Evolutionary conservation across 805 yeast species (phyloP).

Genomic region (Metschnikowia bowlesiae): DNA sequence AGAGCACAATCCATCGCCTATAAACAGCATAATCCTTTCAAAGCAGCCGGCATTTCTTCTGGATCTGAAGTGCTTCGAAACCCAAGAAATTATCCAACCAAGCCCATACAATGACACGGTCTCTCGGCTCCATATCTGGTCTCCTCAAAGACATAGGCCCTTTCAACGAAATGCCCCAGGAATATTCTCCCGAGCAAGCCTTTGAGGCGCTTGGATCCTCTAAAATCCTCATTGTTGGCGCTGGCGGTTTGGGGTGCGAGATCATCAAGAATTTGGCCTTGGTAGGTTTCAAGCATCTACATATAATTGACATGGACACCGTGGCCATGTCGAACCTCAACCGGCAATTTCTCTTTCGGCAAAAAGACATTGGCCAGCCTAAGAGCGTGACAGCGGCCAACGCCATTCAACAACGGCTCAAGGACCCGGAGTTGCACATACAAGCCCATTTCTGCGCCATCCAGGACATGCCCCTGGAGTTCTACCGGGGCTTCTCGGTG

Average conservation of each 20-base stretch:
- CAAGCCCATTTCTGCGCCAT: slow-evolving; percentile 62
- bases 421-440: slow-evolving; percentile 35
- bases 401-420: slow-evolving; percentile 46
- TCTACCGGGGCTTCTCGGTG: slow-evolving; percentile 62
- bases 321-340: slow-evolving; percentile 73
- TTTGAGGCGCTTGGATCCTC: slow-evolving; percentile 18
- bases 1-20: too few relatives aligned
- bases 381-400: slow-evolving; percentile 65
- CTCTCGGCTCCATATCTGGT: slow-evolving; percentile 15
- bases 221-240: slow-evolving; percentile 54
- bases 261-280: slow-evolving; percentile 66
- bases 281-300: slow-evolving; percentile 61
- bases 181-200: slow-evolving; percentile 24
- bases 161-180: slow-evolving; percentile 36
- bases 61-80: too few relatives aligned
- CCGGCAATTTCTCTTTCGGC: slow-evolving; percentile 68
- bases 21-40: too few relatives aligned
- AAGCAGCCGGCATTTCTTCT: too few relatives aligned
- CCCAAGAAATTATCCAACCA: too few relatives aligned
- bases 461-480: slow-evolving; percentile 52
- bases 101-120: slow-evolving; percentile 6
- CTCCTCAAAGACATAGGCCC: slow-evolving; percentile 32
- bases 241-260: slow-evolving; percentile 84
- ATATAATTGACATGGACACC: slow-evolving; percentile 79
- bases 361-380: slow-evolving; percentile 55